Evolutionary conservation across 352 stramenopile genomes (phyloP), one percentile per base, ranked within the genome.

Genomic region (Aphanomyces stellatus): DNA sequence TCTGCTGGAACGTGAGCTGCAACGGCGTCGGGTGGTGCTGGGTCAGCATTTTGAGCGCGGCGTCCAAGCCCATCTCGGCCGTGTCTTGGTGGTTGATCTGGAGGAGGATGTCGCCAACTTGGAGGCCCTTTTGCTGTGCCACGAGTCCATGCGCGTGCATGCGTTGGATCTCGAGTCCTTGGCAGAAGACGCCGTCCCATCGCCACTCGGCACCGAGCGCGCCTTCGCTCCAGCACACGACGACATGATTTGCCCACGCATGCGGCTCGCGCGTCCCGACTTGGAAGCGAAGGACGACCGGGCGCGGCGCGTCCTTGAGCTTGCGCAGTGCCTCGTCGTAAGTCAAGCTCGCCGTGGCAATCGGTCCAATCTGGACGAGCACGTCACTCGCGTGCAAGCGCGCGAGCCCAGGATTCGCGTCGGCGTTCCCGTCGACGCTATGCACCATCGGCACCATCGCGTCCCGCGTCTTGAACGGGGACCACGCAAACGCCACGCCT

Each of bases 1-100:
- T 24, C 17, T 49, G 37, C 19, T 93, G 83, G 69, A 95, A 95
- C 80, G 92, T 93, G 28, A 95, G 73, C 59, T 91, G 62, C 49
- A 95, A 71, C 62, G 86, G 82, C 73, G 60, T 33, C 13, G 91
- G 91, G 0, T 85, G 84, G 15, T 84, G 84, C 64, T 91, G 89
- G 67, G 91, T 85, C 43, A 95, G 69, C 63, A 95, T 66, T 55
- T 87, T 84, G 80, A 92, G 91, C 19, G 86, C 82, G n/a, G 82
- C 65, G 17, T 81, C 86, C 65, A 92, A 93, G 31, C 83, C 84
- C 82, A 93, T 91, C 70, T 90, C 90, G 71, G 79, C 88, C 66
- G 91, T 91, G 73, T 92, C 91, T 74, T 93, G 90, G 76, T 94
- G 91, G 74, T 95, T 92, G 69, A 95, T 93, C 65, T 83, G 90